Evolutionary conservation across 73 alveolate species (phyloP), one percentile per base, ranked within the genome.

Genomic region (Paramecium sexaurelia): DNA sequence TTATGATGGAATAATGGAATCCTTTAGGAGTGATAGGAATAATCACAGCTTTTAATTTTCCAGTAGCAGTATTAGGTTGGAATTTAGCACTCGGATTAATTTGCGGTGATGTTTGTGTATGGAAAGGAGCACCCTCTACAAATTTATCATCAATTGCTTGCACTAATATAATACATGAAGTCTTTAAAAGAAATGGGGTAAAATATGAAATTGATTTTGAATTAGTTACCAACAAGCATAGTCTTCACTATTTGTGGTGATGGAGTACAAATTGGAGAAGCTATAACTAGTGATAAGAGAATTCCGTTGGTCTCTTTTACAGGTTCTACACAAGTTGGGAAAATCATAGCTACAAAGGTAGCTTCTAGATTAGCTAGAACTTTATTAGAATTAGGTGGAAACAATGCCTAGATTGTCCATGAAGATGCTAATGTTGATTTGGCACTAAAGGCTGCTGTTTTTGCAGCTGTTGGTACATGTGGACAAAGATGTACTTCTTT

Each of bases 1-100:
- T 95, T 84, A 92, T 97, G 97, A 91, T 96, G 97, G 99, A 97
- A 87, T 37, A 75, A 71, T 97, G 98, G 98, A 96, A 97, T 93
- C 99, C 99, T 27, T 92, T 97, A 3, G 99, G 99, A 20, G 33
- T 90, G 9, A 92, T 97, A 24, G 99, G 99, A 24, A 95, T 95
- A 87, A 97, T 97, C 83, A 88, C 99, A n/a, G 99, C 99, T 24
- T 97, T 97, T 88, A 97, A 97, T 92, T 97, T 97, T 96, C 99
- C 99, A 22, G 92, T 92, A 37, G 99, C 98, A 22, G 99, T 95
- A 9, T 68, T 91, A 26, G 97, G 96, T 47, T 96, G 97, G 99
- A 97, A 97, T 69, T 88, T 94, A 9, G 97, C 98, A 43, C 91
- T 97, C 37, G 98, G 97, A 7, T 85, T 96, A 24, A 92, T 97